A percentile compares a stretch with the other conserved stretches of the same genome.
phyloP scores from a whole-genome alignment of 306 rosid species.

The Cucumis cinereus region DNA sequence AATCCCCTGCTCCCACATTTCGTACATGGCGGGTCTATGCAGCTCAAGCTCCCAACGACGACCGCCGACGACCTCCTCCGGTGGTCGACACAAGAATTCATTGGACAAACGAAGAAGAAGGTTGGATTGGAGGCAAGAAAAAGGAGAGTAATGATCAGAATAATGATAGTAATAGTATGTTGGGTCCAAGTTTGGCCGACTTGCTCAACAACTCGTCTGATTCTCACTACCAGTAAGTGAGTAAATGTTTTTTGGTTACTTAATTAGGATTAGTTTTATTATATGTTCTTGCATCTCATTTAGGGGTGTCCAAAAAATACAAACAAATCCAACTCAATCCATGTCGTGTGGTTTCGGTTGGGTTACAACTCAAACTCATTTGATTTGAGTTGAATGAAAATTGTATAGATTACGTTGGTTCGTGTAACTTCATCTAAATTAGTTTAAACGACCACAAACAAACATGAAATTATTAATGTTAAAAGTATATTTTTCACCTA shows the following conservation, averaged over 20 bases:
- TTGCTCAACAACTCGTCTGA: slow-evolving; percentile 44
- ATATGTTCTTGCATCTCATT: too few species aligned
- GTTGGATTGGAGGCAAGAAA: slow-evolving; percentile 62
- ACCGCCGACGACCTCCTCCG: slow-evolving; percentile 31
- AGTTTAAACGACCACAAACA: too few species aligned
- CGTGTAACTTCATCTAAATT: too few species aligned
- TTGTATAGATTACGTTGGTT: too few species aligned
- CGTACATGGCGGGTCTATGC: slow-evolving; percentile 12
- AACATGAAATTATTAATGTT: too few species aligned
- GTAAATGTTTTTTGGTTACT: not conserved
- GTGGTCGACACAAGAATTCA: slow-evolving; percentile 83
- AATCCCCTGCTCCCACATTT: not conserved
- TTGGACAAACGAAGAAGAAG: slow-evolving; percentile 74
- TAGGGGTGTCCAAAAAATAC: too few species aligned
- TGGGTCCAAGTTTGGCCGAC: slow-evolving; percentile 44
- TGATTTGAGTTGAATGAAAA: too few species aligned
- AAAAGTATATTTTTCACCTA: too few species aligned
- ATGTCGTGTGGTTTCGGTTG: too few species aligned
- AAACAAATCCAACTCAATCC: too few species aligned
- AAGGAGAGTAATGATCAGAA: not conserved
- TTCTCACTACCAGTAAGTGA: slow-evolving; percentile 78
- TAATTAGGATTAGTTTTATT: too few species aligned
- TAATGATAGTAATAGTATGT: slow-evolving; percentile 16
- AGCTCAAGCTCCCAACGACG: slow-evolving; percentile 22
- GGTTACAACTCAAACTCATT: too few species aligned